A percentile compares a stretch with the other conserved stretches of the same genome.
These are phyloP conservation scores for Caloboletus inedulis DNA, from an alignment of 1,284 basidiomycete genomes.

Conservation along the genomic window DNA sequence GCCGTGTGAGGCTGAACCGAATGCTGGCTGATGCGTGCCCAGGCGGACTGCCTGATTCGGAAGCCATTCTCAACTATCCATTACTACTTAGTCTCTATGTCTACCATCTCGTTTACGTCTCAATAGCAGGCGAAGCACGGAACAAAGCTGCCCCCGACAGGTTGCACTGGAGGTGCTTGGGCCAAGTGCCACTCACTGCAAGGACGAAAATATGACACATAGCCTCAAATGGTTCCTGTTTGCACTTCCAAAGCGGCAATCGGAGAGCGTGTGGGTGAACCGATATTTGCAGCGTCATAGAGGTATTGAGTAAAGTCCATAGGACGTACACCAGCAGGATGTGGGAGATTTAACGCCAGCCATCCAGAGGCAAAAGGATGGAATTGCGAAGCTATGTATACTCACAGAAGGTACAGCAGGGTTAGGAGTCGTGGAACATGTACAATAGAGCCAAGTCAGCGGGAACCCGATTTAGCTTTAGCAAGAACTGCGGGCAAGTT, in stretches of 20 bases:
- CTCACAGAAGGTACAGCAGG: slow-evolving; percentile 16
- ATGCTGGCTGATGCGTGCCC: slow-evolving; percentile 13
- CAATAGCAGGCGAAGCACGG: not conserved
- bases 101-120: slow-evolving; percentile 6
- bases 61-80: slow-evolving; percentile 17
- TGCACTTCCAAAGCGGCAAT: not conserved
- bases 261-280: slow-evolving; percentile 3
- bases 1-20: slow-evolving; percentile 19
- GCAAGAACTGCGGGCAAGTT: slow-evolving; percentile 11
- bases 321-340: slow-evolving; percentile 7
- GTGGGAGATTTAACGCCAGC: not conserved
- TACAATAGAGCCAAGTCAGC: slow-evolving; percentile 19
- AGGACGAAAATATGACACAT: slow-evolving; percentile 3
- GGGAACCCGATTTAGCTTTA: slow-evolving; percentile 14
- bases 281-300: slow-evolving; percentile 6
- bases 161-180: not conserved
- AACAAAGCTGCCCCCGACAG: not conserved
- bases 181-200: not conserved
- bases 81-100: not conserved
- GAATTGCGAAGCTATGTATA: slow-evolving; percentile 4
- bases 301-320: slow-evolving; percentile 9
- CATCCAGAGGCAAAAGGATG: not conserved
- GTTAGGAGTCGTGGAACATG: slow-evolving; percentile 5
- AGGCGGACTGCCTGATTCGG: slow-evolving; percentile 27
- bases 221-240: not conserved